Base-by-base conservation (phyloP, 768 basidiomycete genomes). In the Amanita rimosa region DNA sequence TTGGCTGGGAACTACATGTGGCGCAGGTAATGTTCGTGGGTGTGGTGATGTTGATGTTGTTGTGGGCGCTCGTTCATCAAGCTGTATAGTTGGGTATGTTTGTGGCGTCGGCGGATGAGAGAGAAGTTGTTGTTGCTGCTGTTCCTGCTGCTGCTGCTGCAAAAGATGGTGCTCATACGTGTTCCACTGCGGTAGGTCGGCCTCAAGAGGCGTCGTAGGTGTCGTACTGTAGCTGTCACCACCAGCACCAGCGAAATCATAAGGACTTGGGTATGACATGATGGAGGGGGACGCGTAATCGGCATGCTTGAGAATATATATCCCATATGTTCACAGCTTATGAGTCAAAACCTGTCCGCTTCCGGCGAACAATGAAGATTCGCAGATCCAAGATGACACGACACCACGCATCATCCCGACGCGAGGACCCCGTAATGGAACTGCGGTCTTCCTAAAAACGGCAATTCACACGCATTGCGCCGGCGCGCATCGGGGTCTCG, bases 171-270 rank as follows among this genome's bases (percentile, higher is more conserved):
- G 66, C 53, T 75, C 64, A 53, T 67, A 63, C 24, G 67, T 66
- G 57, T 67, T 64, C 68, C 70, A 67, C 52, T 67, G 59, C 49
- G 67, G 48, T 67, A 62, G 27, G 27, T 44, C 43, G 35, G 46
- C 40, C 60, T 62, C 64, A 57, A 66, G 66, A 9, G 76, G 74
- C 10, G 75, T 75, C 22, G 74, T 60, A 40, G 76, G 70, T 55
- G 65, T 66, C 24, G 75, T 42, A 22, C 40, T 42, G 48, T 43
- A 49, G 24, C 33, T 42, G 27, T 49, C 48, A 43, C 48, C 48
- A 35, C 40, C 26, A 31, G 47, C 27, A 38, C 58, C 55, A 57
- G 52, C 40, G 51, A 56, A 53, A 51, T 58, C 53, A 52, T 51
- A 55, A 27, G 52, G 50, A 50, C 52, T 49, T 68, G 63, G 71